Conservation (phyloP, 1,139 yeast species). For the Nakaseomyces sp. region DNA sequence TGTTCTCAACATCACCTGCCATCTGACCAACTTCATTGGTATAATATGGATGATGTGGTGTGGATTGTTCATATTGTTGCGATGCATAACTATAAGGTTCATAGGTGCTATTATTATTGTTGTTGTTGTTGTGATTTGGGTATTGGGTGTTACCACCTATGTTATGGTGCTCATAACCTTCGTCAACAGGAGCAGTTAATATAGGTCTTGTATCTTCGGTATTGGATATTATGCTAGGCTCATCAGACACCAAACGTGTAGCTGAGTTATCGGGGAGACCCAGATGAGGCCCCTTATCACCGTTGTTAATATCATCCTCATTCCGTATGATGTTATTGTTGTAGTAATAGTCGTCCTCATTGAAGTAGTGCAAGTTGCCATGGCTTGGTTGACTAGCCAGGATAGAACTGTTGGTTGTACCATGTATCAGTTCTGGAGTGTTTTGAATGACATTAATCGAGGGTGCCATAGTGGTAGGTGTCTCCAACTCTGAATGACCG, state of each 20-base stretch:
- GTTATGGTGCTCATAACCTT: not conserved
- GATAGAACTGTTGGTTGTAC: slow-evolving; percentile 2
- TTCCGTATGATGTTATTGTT: slow-evolving; percentile 3
- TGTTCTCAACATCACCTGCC: slow-evolving; percentile 19
- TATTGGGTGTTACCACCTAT: not conserved
- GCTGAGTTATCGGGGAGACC: slow-evolving; percentile 1
- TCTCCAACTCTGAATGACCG: slow-evolving; percentile 3
- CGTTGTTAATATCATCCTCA: slow-evolving; percentile 6
- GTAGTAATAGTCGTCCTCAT: slow-evolving; percentile 15
- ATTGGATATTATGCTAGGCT: slow-evolving; percentile 11
- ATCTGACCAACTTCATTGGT: slow-evolving; percentile 12
- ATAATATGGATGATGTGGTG: slow-evolving; percentile 8
- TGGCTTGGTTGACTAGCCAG: slow-evolving; percentile 6
- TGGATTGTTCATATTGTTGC: not conserved
- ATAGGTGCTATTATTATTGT: slow-evolving; percentile 3
- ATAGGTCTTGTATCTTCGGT: slow-evolving; percentile 14
- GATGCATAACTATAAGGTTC: not conserved
- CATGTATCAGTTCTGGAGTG: slow-evolving; percentile 14
- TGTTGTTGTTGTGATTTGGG: not conserved
- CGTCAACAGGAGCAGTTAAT: slow-evolving; percentile 3
- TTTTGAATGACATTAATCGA: slow-evolving; percentile 18
- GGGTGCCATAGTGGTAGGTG: slow-evolving; percentile 11
- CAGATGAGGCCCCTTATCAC: not conserved
- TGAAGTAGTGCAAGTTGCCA: slow-evolving; percentile 10
- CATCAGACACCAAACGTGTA: not conserved